Base-by-base conservation (phyloP, 192 early-diverging fungal genomes). In the Phycomyces nitens region DNA sequence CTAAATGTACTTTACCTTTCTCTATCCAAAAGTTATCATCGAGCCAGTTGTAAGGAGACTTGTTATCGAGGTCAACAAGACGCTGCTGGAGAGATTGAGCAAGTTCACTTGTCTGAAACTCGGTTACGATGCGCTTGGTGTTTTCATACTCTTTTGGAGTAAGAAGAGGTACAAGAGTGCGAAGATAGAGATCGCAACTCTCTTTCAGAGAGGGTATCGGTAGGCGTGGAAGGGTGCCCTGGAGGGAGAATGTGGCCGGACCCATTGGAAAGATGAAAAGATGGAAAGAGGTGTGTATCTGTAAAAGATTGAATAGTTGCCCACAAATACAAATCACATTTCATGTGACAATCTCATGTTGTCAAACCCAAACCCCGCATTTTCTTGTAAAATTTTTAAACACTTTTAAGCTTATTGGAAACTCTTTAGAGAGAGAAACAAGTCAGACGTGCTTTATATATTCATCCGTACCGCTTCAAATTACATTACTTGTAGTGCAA, bases 11-110 rank as follows among this genome's bases (percentile, higher is more conserved):
- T 47, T 18, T 68, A 68, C 66, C 66, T 53, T 74, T 74, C 27
- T 62, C 62, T 21, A 89, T 66, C 90, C 85, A 90, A 82, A 80
- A 91, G 24, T 72, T 80, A 40, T 86, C 86, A 20, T 79, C 77
- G 9, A 92, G 72, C 89, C 89, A 92, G 65, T 84, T 89, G 70
- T 74, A 59, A 5, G 77, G 70, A 34, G 88, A 80, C 21, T 74
- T 72, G 15, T 78, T 77, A 39, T 85, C 86, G 64, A 89, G 74
- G 56, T 78, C 82, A 2, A 84, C 66, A 14, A 92, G 73, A 22
- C 84, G 86, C 47, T 84, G 74, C 55, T 92, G 88, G 22, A 89
- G 76, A 18, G 79, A 73, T 47, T 69, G 70, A 16, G 56, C 47
- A 9, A 72, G 22, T 41, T 47, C 42, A 38, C 64, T 56, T 11